These are phyloP conservation scores for Alternaria alternata DNA, from an alignment of 2,329 filamentous ascomycete species.

Conservation along the genomic window DNA sequence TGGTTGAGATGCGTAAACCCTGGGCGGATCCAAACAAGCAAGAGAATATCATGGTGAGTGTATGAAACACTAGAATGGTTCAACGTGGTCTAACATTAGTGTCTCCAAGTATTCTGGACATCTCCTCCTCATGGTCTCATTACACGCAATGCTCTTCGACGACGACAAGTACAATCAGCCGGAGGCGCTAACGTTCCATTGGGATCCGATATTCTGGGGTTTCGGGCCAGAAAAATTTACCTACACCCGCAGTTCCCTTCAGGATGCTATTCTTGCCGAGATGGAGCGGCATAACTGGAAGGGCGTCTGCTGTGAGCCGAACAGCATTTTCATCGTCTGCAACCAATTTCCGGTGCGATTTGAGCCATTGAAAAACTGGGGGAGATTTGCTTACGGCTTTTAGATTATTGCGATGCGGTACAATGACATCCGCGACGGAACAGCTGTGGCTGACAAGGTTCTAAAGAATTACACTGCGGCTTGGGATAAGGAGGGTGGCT, in stretches of 20 bases:
- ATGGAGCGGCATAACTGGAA: conserved; percentile 54
- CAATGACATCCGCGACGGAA: conserved; percentile 49
- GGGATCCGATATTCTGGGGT: conserved; percentile 50
- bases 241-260: conserved; percentile 46
- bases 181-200: conserved; percentile 48
- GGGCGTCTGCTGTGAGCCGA: conserved; percentile 56
- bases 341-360: conserved; percentile 55
- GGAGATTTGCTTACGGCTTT: neutral
- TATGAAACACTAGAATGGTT: neutral
- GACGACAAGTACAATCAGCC: conserved; percentile 52
- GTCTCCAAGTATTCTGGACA: conserved; percentile 49
- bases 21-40: conserved; percentile 53
- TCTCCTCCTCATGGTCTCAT: conserved; percentile 50
- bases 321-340: conserved; percentile 52
- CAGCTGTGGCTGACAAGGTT: conserved; percentile 40
- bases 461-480: conserved; percentile 52
- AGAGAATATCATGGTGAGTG: conserved; percentile 53
- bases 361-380: neutral
- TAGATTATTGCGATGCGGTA: conserved; percentile 51
- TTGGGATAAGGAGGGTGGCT: conserved; percentile 38
- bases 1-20: conserved; percentile 52
- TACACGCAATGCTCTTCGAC: conserved; percentile 56
- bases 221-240: conserved; percentile 28
- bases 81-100: neutral
- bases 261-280: conserved; percentile 46